Evolutionary conservation across 1,284 basidiomycete species (phyloP), one percentile per base, ranked within the genome.

Genomic region (Apiotrichum sp.): DNA sequence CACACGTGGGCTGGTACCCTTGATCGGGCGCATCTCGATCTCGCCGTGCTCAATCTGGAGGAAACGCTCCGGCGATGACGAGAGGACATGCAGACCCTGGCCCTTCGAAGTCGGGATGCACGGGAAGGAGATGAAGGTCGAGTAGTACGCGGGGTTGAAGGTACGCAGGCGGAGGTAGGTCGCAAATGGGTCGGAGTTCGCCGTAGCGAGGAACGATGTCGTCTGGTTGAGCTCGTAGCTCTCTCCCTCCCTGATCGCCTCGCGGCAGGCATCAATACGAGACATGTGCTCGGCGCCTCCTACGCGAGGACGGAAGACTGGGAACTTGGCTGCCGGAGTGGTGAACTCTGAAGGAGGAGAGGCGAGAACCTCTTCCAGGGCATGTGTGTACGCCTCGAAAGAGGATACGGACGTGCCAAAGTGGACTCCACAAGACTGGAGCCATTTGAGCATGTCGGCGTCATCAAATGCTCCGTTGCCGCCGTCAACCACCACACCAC

Each of bases 151-250:
- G 1, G 95, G 90, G 71, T 98, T 98, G 54, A 81, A 80, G 29
- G 78, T 72, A 8, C 90, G 85, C 38, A 95, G 80, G 33, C 76
- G 77, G 78, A 83, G 56, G 70, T 79, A 72, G 58, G 74, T 56
- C 57, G 67, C 36, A 64, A 71, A 67, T 48, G 69, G 63, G 55
- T 69, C 59, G 6, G 41, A 8, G 9, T 78, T 45, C 0, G 76
- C 57, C 1, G 52, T 53, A 0, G 79, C 71, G 4, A 69, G 58
- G 65, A 82, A 82, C 9, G 82, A 83, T 1, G 89, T 93, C 0
- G 93, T 98, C 42, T 97, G 79, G 67, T 95, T 98, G 22, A 98
- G 81, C 70, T 98, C 93, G 75, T 98, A 98, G n/a, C 90, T 92
- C 71, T 98, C 88, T 5, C 93, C 93, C 40, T 86, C 80, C 55